Evolutionary conservation across 768 basidiomycete species (phyloP), one percentile per base, ranked within the genome.

Genomic region (Macrolepiota fuliginosa): DNA sequence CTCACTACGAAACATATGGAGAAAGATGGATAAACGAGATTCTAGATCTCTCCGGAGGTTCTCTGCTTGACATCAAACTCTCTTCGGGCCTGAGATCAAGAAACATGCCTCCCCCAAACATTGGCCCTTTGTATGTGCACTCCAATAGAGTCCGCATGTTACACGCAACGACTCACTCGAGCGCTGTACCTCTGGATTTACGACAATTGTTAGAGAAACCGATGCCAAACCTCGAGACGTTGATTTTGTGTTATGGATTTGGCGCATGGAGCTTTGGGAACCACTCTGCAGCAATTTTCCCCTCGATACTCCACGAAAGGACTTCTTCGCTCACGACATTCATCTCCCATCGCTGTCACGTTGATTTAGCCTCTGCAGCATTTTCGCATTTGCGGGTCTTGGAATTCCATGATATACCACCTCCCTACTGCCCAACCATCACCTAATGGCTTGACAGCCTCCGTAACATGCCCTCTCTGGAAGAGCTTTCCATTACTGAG

Each of bases 241-340:
- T 58, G 57, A n/a, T 37, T 19, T 24, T 58, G 49, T 36, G 47
- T n/a, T 51, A 58, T 50, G 49, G 57, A 7, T 50, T 51, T 13
- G 47, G 57, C 3, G 19, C 53, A 25, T 54, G 53, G 53, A 50
- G 50, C 7, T 17, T 58, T 17, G 35, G 36, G 13, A 27, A 37
- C 27, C 22, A 17, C 22, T 25, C 32, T 39, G 49, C 25, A 11
- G 57, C 57, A 22, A 17, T 32, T 7, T 37, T 58, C 22, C 57
- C 46, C 15, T 50, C 10, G 11, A 25, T 51, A 22, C 47, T 58
- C 24, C 47, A 2, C 6, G 35, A 10, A 2, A 35, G 47, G 5
- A 47, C 57, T 15, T 19, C 57, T 24, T 50, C 36, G 13, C 57
- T 58, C 32, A 58, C 35, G 12, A 58, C 46, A 5, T 27, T 58